Evolutionary conservation across 78 protist species (phyloP), one percentile per base, ranked within the genome.

Genomic region (Pelomyxa schiedti): DNA sequence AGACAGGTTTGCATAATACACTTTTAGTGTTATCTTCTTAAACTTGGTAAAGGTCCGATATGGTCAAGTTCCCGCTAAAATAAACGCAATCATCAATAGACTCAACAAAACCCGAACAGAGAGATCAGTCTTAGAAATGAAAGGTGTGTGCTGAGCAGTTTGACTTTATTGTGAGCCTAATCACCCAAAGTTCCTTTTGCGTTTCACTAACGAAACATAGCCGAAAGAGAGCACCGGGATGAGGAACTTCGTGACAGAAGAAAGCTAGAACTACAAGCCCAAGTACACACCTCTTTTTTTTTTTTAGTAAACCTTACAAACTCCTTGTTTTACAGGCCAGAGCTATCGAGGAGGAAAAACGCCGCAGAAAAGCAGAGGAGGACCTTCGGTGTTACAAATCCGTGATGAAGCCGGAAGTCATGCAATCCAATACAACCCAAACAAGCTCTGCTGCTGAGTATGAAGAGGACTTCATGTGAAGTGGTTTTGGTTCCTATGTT

Each of bases 271-370:
- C 3, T 29, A 42, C 67, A 80, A 67, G 86, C 71, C 70, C 28
- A 42, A 26, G 64, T 58, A 8, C n/a, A n/a, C n/a, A n/a, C n/a
- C n/a, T n/a, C n/a, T n/a, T n/a, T n/a, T n/a, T n/a, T n/a, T n/a
- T n/a, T n/a, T n/a, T n/a, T n/a, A n/a, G n/a, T n/a, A n/a, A n/a
- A n/a, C n/a, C n/a, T n/a, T n/a, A n/a, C n/a, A n/a, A n/a, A n/a
- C n/a, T n/a, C n/a, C n/a, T 26, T 4, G 80, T 67, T 5, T 65
- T 58, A 24, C 29, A 66, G 35, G 72, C 58, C 58, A 81, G 37
- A 39, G 80, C 80, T 16, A 80, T 76, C 3, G 69, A 66, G 6
- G 80, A 81, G 58, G 81, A 81, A 7, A 81, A 81, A 52, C 47
- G 75, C 52, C 66, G 69, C 32, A 16, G 58, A 16, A 47, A 47